Conservation (phyloP, 805 yeast genomes). For the Yarrowia osloensis region DNA sequence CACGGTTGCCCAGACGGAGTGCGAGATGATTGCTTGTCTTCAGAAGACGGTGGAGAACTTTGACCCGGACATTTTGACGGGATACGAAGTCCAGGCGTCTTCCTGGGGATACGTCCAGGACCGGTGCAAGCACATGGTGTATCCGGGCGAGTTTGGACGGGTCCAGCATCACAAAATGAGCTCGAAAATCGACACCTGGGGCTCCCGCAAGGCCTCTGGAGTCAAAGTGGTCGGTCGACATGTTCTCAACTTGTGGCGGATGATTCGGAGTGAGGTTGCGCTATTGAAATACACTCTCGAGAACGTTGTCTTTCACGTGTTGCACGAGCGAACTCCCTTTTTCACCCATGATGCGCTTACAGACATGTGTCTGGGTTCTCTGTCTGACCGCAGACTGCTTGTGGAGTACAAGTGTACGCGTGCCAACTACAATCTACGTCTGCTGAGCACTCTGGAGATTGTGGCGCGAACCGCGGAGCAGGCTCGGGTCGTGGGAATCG, state of each 20-base stretch:
- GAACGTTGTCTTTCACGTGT: constrained; percentile 65
- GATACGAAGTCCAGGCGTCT: constrained; percentile 74
- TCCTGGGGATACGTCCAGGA: constrained; percentile 93
- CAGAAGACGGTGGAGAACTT: constrained; percentile 56
- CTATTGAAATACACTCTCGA: constrained; percentile 74
- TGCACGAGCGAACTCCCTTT: constrained; percentile 70
- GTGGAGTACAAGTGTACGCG: constrained; percentile 52
- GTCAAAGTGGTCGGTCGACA: constrained; percentile 78
- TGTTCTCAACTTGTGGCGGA: constrained; percentile 81
- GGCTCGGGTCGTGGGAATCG: constrained; percentile 84
- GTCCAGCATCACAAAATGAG: constrained; percentile 49
- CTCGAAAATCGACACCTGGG: constrained; percentile 62
- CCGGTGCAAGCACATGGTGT: constrained; percentile 45
- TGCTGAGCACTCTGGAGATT: constrained; percentile 64
- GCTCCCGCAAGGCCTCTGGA: constrained; percentile 73
- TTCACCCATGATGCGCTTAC: constrained; percentile 55
- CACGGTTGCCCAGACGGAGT: constrained; percentile 47
- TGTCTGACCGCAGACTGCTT: neutral
- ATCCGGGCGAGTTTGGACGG: constrained; percentile 60
- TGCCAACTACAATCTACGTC: constrained; percentile 48
- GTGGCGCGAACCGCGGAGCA: constrained; percentile 75
- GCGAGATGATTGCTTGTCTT: constrained; percentile 57
- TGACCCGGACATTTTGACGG: constrained; percentile 88
- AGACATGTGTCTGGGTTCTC: constrained; percentile 29
- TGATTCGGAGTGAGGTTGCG: constrained; percentile 61